Percentiles rank a stretch among this genome's conserved stretches.
These are phyloP conservation scores for Solanum medicagineum DNA, from an alignment of 257 asterid species.

Conservation along the genomic window DNA sequence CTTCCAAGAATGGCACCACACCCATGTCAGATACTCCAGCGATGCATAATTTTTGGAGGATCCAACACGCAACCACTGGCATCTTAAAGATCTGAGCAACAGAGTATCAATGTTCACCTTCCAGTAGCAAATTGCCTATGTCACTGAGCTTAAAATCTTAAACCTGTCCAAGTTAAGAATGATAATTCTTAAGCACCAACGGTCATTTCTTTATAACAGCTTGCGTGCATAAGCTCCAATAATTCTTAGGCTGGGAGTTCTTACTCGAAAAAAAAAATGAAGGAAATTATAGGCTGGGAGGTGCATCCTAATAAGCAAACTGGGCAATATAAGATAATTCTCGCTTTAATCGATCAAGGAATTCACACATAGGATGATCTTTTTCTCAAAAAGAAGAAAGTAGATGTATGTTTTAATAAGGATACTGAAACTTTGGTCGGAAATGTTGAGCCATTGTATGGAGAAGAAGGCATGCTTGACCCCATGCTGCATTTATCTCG, in stretches of 20 bases:
- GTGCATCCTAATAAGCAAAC: neutral
- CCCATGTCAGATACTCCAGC: neutral
- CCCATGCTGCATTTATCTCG: conserved; percentile 99
- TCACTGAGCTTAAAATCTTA: neutral
- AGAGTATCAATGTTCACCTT: neutral
- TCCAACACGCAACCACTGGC: neutral
- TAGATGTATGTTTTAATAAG: conserved; percentile 2
- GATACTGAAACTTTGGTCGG: conserved; percentile 93
- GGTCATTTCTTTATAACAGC: neutral
- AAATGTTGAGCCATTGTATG: conserved; percentile 97
- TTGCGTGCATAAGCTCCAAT: neutral
- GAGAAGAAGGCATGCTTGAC: conserved; percentile 98
- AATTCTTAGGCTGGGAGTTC: neutral
- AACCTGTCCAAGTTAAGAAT: neutral
- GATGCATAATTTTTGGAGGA: neutral
- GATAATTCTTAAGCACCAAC: neutral
- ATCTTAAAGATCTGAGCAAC: neutral
- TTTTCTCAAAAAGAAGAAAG: neutral
- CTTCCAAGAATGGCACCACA: neutral
- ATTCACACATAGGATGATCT: neutral
- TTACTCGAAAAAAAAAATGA: neutral
- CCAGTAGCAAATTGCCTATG: neutral
- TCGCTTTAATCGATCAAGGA: neutral
- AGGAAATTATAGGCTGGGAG: neutral
- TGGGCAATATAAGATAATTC: neutral